phyloP scores from a whole-genome alignment of 225 moss, liverwort and hornwort genomes.

The Takakia lepidozioides region DNA sequence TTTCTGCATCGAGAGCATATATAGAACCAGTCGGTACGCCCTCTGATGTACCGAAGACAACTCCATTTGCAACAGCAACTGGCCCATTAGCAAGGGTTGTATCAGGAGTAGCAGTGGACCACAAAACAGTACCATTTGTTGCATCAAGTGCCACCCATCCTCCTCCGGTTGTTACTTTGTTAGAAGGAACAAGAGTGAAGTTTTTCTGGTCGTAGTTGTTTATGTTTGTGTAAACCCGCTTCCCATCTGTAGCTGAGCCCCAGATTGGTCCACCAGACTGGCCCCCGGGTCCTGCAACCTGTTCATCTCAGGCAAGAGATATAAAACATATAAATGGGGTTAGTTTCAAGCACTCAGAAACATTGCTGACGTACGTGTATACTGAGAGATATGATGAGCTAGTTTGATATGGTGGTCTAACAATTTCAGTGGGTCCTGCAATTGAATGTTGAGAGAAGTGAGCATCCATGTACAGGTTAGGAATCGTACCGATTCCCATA shows the following conservation, averaged over 20 bases:
- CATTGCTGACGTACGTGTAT: too few relatives aligned
- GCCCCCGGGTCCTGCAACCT: constrained; percentile 24
- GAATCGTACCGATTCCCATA: constrained; percentile 16
- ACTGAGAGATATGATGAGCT: too few relatives aligned
- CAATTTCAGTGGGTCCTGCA: not conserved
- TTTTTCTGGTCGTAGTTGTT: constrained; percentile 13
- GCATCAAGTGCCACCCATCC: constrained; percentile 22
- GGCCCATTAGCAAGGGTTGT: constrained; percentile 6
- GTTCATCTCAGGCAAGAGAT: not conserved
- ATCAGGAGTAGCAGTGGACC: constrained; percentile 14
- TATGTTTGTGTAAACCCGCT: constrained; percentile 18
- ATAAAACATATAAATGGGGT: not conserved
- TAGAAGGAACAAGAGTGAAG: constrained; percentile 18
- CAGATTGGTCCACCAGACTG: constrained; percentile 7
- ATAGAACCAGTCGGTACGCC: constrained; percentile 2
- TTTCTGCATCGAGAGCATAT: constrained; percentile 11
- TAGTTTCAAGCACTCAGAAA: not conserved
- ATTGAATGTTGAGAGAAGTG: too few relatives aligned
- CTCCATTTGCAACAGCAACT: constrained; percentile 11
- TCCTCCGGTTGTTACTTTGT: constrained; percentile 7
- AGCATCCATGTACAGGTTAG: not conserved
- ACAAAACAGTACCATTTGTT: constrained; percentile 12
- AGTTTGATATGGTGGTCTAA: not conserved
- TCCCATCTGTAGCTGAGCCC: constrained; percentile 19
- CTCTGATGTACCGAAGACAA: constrained; percentile 7